phyloP scores from a whole-genome alignment of 2,329 filamentous ascomycete species.

The Ophioceras dolichostomum region DNA sequence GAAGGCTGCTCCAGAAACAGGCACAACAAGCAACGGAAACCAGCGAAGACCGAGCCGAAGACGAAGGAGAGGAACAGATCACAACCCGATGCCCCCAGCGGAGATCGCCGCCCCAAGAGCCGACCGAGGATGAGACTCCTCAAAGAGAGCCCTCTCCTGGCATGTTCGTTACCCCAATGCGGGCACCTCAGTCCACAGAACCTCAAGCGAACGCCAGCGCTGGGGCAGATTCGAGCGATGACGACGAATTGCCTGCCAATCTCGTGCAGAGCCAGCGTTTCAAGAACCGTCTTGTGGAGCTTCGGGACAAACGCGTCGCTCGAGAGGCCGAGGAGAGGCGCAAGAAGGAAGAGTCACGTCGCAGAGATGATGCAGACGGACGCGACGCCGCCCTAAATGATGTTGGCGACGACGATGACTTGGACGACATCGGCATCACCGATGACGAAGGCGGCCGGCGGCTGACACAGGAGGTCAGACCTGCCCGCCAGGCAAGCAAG shows the following conservation, averaged over 20 bases:
- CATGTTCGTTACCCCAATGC: constrained; percentile 45
- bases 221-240: too few relatives aligned
- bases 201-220: too few relatives aligned
- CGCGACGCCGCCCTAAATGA: constrained; percentile 22
- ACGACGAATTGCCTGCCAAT: constrained; percentile 33
- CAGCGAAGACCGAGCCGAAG: constrained; percentile 9
- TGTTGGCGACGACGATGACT: constrained; percentile 25
- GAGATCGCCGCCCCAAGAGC: constrained; percentile 11
- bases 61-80: constrained; percentile 17
- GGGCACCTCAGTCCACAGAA: too few relatives aligned
- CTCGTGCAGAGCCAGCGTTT: constrained; percentile 46
- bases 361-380: background rate
- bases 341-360: background rate
- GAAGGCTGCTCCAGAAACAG: constrained; percentile 24
- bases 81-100: constrained; percentile 11
- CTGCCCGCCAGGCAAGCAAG: constrained; percentile 78
- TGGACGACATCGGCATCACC: constrained; percentile 42
- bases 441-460: constrained; percentile 52
- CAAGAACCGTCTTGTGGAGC: constrained; percentile 59
- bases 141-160: constrained; percentile 30
- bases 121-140: constrained; percentile 14
- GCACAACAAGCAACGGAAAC: constrained; percentile 12
- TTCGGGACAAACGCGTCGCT: constrained; percentile 57
- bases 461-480: constrained; percentile 51
- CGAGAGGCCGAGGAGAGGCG: constrained; percentile 48